Base-by-base conservation (phyloP, 1,284 basidiomycete genomes). In the Nidula niveotomentosa region DNA sequence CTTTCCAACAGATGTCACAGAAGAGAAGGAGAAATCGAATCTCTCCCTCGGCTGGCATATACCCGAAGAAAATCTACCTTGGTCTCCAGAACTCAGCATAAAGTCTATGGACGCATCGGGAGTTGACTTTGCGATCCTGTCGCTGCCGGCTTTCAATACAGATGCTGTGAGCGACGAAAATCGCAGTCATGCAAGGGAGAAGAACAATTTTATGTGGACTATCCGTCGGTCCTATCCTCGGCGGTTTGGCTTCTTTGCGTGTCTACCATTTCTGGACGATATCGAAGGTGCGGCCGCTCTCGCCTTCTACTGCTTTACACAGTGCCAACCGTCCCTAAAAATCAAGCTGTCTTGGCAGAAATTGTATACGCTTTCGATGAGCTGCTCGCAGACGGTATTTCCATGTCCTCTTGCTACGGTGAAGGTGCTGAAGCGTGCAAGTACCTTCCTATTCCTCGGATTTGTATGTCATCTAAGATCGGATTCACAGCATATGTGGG, bases 161-260 rank as follows among this genome's bases (percentile, higher is more conserved):
- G 74, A 78, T 34, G 65, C 66, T n/a, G 61, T 76, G n/a, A 68
- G 76, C 33, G 59, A 67, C 8, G 76, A 74, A 55, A 77, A 78
- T 60, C 73, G 78, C 37, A 55, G 62, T 3, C 63, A 68, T 17
- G 74, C 82, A 15, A 74, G 83, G 54, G 62, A 67, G 34, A 70
- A 76, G 57, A 90, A 90, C 51, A 58, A 65, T 9, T 69, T 69
- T 53, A 74, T 80, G 54, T 74, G 77, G 34, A 67, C 73, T 12
- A 72, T 86, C 15, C 81, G 81, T 62, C 58, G 65, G 39, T 62
- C 68, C 35, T 65, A 85, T 63, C 79, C 85, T 2, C 61, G 64
- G 41, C 74, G 83, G 59, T 90, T 90, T 65, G 84, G 82, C 2
- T 88, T 88, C 66, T 82, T 89, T 61, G 87, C 82, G 1, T 80